Base-by-base conservation (phyloP, 1,284 basidiomycete genomes). In the Spongiforma sp. region DNA sequence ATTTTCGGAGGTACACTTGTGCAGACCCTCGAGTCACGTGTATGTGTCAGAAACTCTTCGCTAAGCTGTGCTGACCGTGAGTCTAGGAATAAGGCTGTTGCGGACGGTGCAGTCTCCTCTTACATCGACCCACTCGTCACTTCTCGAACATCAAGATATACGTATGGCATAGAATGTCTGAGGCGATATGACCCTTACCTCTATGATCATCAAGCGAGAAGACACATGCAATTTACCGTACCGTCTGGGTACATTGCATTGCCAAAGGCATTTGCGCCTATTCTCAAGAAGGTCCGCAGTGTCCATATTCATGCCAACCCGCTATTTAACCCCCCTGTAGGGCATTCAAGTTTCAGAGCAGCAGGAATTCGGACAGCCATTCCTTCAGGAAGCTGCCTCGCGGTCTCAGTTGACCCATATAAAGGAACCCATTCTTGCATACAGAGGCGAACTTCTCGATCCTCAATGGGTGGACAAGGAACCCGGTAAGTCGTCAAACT, bases 31-130 rank as follows among this genome's bases (percentile, higher is more conserved):
- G 28, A 75, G 73, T 37, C 73, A 79, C 46, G 62, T 75, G 81
- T 80, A 73, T 26, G 81, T 76, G 14, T 63, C 8, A 3, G 12
- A 1, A 1, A n/a, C n/a, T 9, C 1, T 6, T 41, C 24, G 15
- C 11, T 1, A 11, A 5, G 41, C 34, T 1, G 7, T 32, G 2
- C 63, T 76, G 33, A 68, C 17, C 9, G 3, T 12, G 7, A 58
- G 7, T 57, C 36, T 43, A 86, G 85, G 19, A 86, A 84, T 62
- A 87, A 87, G 68, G 85, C 84, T 2, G 86, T 86, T 5, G 81
- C 85, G 0, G 83, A 86, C 60, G 86, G 86, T 0, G 84, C 83
- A 0, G 77, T 86, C 5, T 83, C 80, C 2, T 86, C 80, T 67
- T 82, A 82, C 63, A 65, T 86, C 14, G 82, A 86, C 57, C 83